Percentiles rank a stretch among this genome's conserved stretches.
These are phyloP conservation scores for Penicillium aurantiogriseum DNA, from an alignment of 2,329 filamentous ascomycete genomes.

Conservation along the genomic window DNA sequence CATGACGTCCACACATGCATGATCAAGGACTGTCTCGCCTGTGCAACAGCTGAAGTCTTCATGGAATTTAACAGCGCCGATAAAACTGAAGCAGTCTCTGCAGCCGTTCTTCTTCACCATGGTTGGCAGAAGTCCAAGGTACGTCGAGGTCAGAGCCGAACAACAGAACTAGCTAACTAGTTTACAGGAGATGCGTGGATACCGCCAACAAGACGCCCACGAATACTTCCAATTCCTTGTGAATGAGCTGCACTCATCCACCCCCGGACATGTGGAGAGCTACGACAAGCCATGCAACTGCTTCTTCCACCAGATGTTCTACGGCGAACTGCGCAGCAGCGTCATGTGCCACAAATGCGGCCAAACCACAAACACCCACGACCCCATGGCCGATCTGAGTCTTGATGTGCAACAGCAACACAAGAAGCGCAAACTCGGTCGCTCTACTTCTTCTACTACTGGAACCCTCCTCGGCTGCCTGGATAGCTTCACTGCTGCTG, in stretches of 20 bases:
- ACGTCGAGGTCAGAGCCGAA: not conserved
- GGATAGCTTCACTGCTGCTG: constrained; percentile 81
- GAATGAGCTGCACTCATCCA: constrained; percentile 77
- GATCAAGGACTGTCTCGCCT: constrained; percentile 55
- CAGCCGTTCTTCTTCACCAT: constrained; percentile 70
- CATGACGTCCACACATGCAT: constrained; percentile 75
- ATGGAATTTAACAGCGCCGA: constrained; percentile 61
- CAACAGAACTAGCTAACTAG: constrained; percentile 4
- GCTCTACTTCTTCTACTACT: constrained; percentile 39
- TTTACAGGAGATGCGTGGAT: constrained; percentile 70
- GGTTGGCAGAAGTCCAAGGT: constrained; percentile 57
- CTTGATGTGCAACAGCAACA: constrained; percentile 77
- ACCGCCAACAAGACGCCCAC: constrained; percentile 94
- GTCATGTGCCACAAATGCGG: constrained; percentile 88
- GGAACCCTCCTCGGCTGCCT: constrained; percentile 71
- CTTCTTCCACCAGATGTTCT: constrained; percentile 92
- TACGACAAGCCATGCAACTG: constrained; percentile 65
- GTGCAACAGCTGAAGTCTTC: constrained; percentile 62
- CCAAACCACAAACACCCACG: constrained; percentile 76
- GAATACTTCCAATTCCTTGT: constrained; percentile 96
- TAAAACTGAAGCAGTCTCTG: constrained; percentile 82
- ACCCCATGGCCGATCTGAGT: constrained; percentile 88
- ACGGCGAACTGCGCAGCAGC: constrained; percentile 84
- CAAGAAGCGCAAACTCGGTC: constrained; percentile 49
- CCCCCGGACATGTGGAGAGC: constrained; percentile 69